Percentiles rank a stretch among this genome's conserved stretches.
phyloP scores from a whole-genome alignment of 805 yeast species.

The Candida arabinofermentans region DNA sequence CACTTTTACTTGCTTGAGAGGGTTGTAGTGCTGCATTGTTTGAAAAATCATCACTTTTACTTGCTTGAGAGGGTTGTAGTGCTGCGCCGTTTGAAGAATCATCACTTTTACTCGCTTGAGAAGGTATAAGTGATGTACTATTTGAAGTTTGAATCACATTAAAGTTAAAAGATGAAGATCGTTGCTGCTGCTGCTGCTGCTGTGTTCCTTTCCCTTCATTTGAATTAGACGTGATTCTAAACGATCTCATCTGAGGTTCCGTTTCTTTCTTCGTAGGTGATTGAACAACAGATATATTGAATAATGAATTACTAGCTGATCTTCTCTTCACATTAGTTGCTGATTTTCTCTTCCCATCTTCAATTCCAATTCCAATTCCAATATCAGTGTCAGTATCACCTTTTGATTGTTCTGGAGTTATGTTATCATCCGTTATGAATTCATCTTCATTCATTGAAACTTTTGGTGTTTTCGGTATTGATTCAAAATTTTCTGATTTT shows the following conservation, averaged over 20 bases:
- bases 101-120: neutral
- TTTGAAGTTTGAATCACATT: conserved; percentile 8
- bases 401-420: neutral
- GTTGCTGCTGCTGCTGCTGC: neutral
- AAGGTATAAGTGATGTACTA: neutral
- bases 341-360: no score
- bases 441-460: conserved; percentile 3
- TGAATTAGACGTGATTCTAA: conserved; percentile 6
- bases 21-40: neutral
- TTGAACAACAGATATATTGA: conserved; percentile 18
- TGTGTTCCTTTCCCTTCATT: neutral
- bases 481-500: neutral
- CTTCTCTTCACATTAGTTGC: neutral
- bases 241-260: conserved; percentile 8
- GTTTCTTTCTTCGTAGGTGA: conserved; percentile 3
- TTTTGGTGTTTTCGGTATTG: conserved; percentile 2
- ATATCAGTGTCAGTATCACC: neutral
- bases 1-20: neutral
- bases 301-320: conserved; percentile 11
- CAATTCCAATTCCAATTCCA: no score
- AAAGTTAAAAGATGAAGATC: conserved; percentile 11
- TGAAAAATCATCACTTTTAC: neutral
- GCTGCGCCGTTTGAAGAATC: neutral
- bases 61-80: neutral
- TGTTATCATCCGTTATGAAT: neutral